Conservation (phyloP, 352 stramenopile genomes). For the Phytophthora quininea region DNA sequence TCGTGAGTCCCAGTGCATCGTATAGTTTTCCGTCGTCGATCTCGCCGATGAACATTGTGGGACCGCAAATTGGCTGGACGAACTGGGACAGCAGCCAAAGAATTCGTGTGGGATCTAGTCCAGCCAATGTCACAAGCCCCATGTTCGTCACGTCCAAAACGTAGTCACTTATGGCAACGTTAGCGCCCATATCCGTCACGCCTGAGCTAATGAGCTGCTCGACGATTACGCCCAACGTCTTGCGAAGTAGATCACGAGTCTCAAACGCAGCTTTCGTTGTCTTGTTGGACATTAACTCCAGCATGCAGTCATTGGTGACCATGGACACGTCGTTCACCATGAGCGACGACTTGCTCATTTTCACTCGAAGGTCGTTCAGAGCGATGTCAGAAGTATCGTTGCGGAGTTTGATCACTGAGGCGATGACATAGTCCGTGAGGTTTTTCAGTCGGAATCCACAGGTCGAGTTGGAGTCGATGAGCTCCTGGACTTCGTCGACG, state of each 20-base stretch:
- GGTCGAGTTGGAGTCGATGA: constrained; percentile 39
- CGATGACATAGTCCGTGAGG: constrained; percentile 34
- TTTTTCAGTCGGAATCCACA: constrained; percentile 41
- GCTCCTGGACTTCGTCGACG: constrained; percentile 29
- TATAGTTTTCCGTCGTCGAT: constrained; percentile 42
- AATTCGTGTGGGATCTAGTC: constrained; percentile 49
- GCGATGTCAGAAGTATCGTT: constrained; percentile 14
- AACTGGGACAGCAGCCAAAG: constrained; percentile 46
- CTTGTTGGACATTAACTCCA: constrained; percentile 27
- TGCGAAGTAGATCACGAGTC: constrained; percentile 36
- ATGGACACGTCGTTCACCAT: constrained; percentile 32
- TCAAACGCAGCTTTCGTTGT: constrained; percentile 26
- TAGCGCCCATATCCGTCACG: constrained; percentile 20
- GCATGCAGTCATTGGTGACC: constrained; percentile 41
- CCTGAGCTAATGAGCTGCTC: constrained; percentile 32
- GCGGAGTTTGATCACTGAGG: constrained; percentile 20
- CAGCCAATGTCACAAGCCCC: constrained; percentile 35
- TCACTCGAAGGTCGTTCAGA: constrained; percentile 28
- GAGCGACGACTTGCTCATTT: constrained; percentile 31
- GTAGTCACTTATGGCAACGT: constrained; percentile 32
- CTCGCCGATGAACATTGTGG: constrained; percentile 30
- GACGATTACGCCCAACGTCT: constrained; percentile 32
- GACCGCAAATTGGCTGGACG: constrained; percentile 43
- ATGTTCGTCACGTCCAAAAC: constrained; percentile 37
- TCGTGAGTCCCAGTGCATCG: constrained; percentile 35